A percentile compares a stretch with the other conserved stretches of the same genome.
Evolutionary conservation across 306 rosid species (phyloP).

Genomic region (Senna siamea): DNA sequence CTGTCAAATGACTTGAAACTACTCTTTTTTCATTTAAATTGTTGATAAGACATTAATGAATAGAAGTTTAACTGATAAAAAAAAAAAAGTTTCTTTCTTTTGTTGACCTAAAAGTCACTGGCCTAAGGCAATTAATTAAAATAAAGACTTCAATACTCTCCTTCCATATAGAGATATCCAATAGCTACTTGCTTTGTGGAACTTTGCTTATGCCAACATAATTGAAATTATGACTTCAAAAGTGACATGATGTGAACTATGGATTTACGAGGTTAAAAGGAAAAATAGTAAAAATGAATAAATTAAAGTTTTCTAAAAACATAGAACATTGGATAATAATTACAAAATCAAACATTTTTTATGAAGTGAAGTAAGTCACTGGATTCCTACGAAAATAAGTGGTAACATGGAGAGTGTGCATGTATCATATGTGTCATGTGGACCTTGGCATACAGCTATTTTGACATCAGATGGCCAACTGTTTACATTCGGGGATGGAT

Average conservation of each 20-base stretch:
- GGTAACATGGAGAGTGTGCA: conserved; percentile 73
- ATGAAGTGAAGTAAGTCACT: conserved; percentile 76
- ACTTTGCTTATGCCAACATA: neutral
- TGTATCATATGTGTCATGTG: conserved; percentile 78
- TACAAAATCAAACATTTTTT: neutral
- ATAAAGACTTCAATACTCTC: conserved; percentile 12
- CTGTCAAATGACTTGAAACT: conserved; percentile 20
- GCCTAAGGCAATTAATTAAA: neutral
- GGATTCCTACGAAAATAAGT: conserved; percentile 82
- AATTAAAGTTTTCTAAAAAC: neutral
- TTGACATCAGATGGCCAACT: conserved; percentile 82
- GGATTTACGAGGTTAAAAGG: neutral
- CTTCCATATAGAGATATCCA: too few relatives aligned
- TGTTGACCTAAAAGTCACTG: neutral
- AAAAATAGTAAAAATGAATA: neutral
- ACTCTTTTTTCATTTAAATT: neutral
- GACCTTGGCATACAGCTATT: conserved; percentile 92
- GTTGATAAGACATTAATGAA: neutral
- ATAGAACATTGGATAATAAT: neutral
- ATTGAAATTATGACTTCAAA: conserved; percentile 7
- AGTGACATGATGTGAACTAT: neutral
- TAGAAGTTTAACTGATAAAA: neutral
- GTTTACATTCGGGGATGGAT: conserved; percentile 95
- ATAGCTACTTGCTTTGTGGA: neutral
- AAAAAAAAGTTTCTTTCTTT: too few relatives aligned